Evolutionary conservation across 805 yeast genomes (phyloP), one percentile per base, ranked within the genome.

Genomic region (Metschnikowia baotianmanensis): DNA sequence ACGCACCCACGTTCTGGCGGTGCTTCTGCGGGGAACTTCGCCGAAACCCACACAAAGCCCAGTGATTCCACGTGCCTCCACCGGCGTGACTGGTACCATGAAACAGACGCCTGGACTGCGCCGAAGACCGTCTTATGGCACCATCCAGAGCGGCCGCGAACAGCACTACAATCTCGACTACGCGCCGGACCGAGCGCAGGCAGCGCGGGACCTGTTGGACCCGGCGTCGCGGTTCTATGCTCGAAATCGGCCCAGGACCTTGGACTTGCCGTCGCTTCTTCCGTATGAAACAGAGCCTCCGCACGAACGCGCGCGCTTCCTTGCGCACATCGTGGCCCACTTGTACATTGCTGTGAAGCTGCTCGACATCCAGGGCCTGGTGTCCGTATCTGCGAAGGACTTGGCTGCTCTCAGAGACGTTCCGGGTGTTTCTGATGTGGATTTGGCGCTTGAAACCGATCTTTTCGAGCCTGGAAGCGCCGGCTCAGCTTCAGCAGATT

Each of bases 261-360:
- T 70, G 18, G 58, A 68, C 46, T 52, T 69, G 24, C 71, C 72
- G 1, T 61, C 57, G 13, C 54, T 76, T 36, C 68, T 91, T 20
- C 98, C 98, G 0, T 93, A 90, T 59, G 65, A 70, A 31, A 76
- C 83, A 0, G 97, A 88, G 58, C 52, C 78, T 1, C 80, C 79
- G 12, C 64, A 65, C 24, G 95, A 85, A 42, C 84, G 81, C 43
- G 83, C 86, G 13, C 74, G 72, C 39, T 89, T 88, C 52, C 66
- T 91, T 28, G 74, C 86, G 31, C 93, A 84, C 55, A 84, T 91
- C n/a, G 72, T 90, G 23, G 75, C 83, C 2, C 88, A 86, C 59
- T 61, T 93, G 15, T 86, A 86, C 58, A 78, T 86, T 41, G 88
- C 96, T 8, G 74, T 86, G 34, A 73, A 77, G 42, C 77, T 93